Percentiles rank a stretch among this genome's conserved stretches.
These are phyloP conservation scores for Schizonepeta tenuifolia DNA, from an alignment of 257 asterid species.

Conservation along the genomic window DNA sequence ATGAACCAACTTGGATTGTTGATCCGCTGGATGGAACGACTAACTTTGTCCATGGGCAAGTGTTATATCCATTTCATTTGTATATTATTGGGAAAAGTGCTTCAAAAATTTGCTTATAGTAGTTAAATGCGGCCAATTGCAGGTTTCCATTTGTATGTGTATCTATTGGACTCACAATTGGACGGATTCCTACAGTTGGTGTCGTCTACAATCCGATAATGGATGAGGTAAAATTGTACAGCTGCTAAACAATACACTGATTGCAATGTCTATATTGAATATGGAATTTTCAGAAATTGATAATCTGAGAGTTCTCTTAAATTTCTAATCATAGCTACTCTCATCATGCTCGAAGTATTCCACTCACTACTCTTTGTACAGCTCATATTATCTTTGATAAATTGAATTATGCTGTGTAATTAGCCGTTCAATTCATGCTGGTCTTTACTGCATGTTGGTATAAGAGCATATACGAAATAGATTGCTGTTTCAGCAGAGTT, in stretches of 20 bases:
- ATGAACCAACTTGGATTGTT: conserved; percentile 96
- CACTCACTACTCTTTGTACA: conserved; percentile 11
- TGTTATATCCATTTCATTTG: conserved; percentile 27
- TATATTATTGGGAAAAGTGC: neutral
- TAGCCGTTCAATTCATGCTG: conserved; percentile 9
- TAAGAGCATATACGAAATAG: neutral
- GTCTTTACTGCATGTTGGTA: conserved; percentile 16
- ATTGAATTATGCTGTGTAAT: neutral
- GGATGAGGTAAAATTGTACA: conserved; percentile 64
- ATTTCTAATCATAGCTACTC: neutral
- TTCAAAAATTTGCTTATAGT: conserved; percentile 20
- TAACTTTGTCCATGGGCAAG: conserved; percentile 95
- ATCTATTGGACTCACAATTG: conserved; percentile 85
- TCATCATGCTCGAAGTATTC: neutral
- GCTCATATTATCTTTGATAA: conserved; percentile 4
- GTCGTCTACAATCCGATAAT: conserved; percentile 85
- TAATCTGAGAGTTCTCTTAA: neutral
- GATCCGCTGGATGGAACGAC: conserved; percentile 98
- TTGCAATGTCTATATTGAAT: neutral
- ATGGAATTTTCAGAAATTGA: neutral
- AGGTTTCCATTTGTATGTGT: conserved; percentile 92
- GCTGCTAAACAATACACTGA: neutral
- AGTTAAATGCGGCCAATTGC: conserved; percentile 30
- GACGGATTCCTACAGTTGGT: conserved; percentile 71
- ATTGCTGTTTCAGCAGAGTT: neutral